A percentile compares a stretch with the other conserved stretches of the same genome.
phyloP scores from a whole-genome alignment of 192 early-diverging fungal genomes.

The Podila horticola region DNA sequence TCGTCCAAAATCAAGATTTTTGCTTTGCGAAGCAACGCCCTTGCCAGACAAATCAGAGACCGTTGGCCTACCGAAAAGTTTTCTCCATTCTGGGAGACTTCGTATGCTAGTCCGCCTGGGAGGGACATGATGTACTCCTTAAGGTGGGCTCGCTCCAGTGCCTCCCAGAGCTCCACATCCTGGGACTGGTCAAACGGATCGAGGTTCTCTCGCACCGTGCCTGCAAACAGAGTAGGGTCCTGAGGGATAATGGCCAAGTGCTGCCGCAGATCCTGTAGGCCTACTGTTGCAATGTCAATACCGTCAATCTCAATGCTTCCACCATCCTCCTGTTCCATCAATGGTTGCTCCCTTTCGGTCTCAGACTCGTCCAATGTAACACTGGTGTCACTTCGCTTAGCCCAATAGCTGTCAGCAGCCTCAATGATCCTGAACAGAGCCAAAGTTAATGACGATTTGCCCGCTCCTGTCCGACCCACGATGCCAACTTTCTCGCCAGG shows the following conservation, averaged over 20 bases:
- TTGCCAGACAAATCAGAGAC: too few relatives aligned
- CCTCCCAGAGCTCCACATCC: constrained; percentile 36
- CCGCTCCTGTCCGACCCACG: constrained; percentile 75
- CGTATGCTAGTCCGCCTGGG: constrained; percentile 69
- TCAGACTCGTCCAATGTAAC: too few relatives aligned
- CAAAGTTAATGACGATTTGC: constrained; percentile 62
- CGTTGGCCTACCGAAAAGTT: too few relatives aligned
- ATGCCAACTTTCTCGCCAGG: constrained; percentile 85
- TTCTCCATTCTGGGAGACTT: constrained; percentile 76
- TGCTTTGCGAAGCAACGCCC: too few relatives aligned
- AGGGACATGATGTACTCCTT: constrained; percentile 66
- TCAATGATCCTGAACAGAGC: constrained; percentile 62
- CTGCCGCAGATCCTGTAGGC: constrained; percentile 59
- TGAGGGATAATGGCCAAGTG: constrained; percentile 78
- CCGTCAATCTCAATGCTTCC: constrained; percentile 60
- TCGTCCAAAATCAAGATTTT: too few relatives aligned
- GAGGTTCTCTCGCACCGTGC: constrained; percentile 37
- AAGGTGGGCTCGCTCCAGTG: constrained; percentile 69
- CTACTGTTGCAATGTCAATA: constrained; percentile 53
- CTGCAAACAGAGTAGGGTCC: too few relatives aligned
- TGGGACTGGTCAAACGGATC: constrained; percentile 56
- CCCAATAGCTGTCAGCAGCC: constrained; percentile 60
- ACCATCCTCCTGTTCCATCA: constrained; percentile 48
- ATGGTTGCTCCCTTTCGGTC: too few relatives aligned
- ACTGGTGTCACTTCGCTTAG: constrained; percentile 51